Base-by-base conservation (phyloP, 352 stramenopile genomes). In the Globisporangium viniferum region DNA sequence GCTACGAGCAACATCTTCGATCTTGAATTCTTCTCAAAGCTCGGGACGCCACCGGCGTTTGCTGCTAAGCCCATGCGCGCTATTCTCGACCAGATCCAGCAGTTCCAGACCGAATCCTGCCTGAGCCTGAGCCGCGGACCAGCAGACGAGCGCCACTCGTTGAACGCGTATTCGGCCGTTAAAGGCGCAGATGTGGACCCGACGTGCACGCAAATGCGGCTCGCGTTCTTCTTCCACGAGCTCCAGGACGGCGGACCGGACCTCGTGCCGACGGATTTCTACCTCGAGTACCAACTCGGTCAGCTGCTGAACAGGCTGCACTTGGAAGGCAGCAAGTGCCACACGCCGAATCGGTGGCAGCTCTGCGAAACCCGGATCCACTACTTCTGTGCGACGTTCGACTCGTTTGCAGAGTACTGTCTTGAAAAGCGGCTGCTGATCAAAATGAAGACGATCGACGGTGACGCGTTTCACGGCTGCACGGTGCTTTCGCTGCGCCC, bases 191-290 rank as follows among this genome's bases (percentile, higher is more conserved):
- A 91, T 22, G 73, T 95, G 7, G 87, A 95, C n/a, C 87, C 85
- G n/a, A 93, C 78, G 12, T 82, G 76, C 41, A 69, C 81, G 0
- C 82, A 93, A 44, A 68, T 95, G 39, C 82, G 85, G 1, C 57
- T 95, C 15, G 76, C 87, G 33, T 86, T 95, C 55, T 91, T 95
- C 72, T 95, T 95, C 61, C 85, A 95, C 57, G 87, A 95, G 61
- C 68, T 95, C 2, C 87, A 95, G 59, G 87, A 95, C 58, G 85
- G 74, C 36, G 82, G 84, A 0, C 79, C 78, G 0, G 58, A 82
- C 1, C 68, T 91, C 39, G 69, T 71, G 6, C 78, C 85, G 1
- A 84, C 81, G 0, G 82, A 93, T 22, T 95, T 92, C 29, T 91
- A 83, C 58, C 73, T 93, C 35, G 85, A 92, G 51, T 95, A 95